These are phyloP conservation scores for Apodospora peruviana DNA, from an alignment of 495 filamentous ascomycete species.

Conservation along the genomic window DNA sequence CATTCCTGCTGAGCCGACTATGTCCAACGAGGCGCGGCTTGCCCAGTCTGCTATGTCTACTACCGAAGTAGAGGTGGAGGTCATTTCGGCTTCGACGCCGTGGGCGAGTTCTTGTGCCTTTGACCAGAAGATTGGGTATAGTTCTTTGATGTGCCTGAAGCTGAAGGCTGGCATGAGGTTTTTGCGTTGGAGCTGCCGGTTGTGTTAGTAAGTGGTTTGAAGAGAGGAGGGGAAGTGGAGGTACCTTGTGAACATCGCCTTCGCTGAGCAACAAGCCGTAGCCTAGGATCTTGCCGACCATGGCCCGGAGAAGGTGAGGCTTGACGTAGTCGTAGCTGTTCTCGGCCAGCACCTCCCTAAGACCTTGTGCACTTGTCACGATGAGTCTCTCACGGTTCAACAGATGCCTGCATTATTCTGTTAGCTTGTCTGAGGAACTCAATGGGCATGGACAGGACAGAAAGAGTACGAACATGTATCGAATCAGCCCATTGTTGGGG, in stretches of 20 bases:
- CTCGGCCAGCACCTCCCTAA: not conserved
- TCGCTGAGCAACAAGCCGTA: not conserved
- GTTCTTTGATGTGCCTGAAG: not conserved
- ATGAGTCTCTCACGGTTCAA: not conserved
- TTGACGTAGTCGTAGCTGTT: not conserved
- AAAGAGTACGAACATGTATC: not conserved
- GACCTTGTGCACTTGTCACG: not conserved
- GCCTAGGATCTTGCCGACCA: not conserved
- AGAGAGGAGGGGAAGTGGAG: not conserved
- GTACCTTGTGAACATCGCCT: not conserved
- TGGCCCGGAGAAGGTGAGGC: not conserved
- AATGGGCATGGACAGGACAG: not conserved
- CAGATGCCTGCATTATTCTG: not conserved
- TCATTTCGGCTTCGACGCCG: not conserved
- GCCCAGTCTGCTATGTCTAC: not conserved
- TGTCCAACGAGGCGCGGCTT: not conserved
- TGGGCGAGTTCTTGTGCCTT: not conserved
- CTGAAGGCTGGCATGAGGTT: not conserved
- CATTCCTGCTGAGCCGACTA: not conserved
- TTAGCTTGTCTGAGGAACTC: too few relatives aligned
- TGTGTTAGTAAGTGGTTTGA: not conserved
- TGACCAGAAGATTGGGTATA: not conserved
- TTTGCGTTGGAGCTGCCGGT: not conserved
- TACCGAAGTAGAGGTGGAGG: not conserved
- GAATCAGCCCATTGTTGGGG: not conserved